Base-by-base conservation (phyloP, 129 eudicot species). In the Heracleum sosnowskyi region DNA sequence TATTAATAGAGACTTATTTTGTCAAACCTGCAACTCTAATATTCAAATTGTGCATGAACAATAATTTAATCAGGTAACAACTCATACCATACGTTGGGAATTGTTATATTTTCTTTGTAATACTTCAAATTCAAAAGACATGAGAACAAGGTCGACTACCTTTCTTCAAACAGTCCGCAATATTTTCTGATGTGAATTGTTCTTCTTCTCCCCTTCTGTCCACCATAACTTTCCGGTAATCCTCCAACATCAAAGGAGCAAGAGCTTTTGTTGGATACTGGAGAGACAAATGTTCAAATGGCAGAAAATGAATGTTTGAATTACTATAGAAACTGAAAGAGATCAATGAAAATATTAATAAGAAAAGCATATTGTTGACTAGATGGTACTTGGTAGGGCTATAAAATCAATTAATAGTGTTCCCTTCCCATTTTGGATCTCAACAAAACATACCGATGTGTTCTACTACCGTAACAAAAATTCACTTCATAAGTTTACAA, bases 221-320 rank as follows among this genome's bases (percentile, higher is more conserved):
- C 55, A 87, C 94, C 98, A 91, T 88, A 68, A 89, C 96, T 88
- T 86, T 94, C 16, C 97, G 82, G 53, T 90, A 90, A 86, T 95
- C 98, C 84, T 95, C 97, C 80, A 95, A 78, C 94, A 92, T 92
- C 51, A 95, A 55, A 11, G 97, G 98, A 76, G 91, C 98, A 80
- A 95, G 83, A 35, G 98, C 97, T 84, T 91, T 91, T 76, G 98
- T 95, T 72, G 98, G 98, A 82, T 88, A 89, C 98, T 95, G 88
- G 76, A 86, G 37, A 29, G 2, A 64, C 5, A 64, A 0, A 64
- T 64, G 71, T 33, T 12, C 37, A 31, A 64, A 64, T 3, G 2
- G 39, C 71, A 64, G 39, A 12, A 20, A 64, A 7, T 64, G 71
- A 64, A 2, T 4, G 6, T 4, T 13, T 0, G 1, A 15, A 15